Percentiles rank a stretch among this genome's conserved stretches.
Conservation (phyloP, 768 basidiomycete genomes). For the Trametes cinnabarina region DNA sequence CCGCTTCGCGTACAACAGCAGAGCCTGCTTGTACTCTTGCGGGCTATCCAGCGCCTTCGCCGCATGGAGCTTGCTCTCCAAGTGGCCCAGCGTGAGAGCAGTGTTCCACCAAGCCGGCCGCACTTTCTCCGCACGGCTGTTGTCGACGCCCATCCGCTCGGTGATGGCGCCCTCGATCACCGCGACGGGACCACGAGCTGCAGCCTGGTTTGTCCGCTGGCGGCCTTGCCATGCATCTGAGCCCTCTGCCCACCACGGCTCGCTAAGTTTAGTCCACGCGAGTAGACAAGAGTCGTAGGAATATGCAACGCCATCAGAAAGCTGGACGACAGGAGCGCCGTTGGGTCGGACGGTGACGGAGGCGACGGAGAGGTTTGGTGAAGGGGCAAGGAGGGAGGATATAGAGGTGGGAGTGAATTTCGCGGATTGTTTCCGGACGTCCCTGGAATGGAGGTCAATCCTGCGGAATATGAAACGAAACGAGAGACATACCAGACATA, state of each 20-base stretch:
- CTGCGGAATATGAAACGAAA: not conserved
- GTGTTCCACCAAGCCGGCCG: slow-evolving; percentile 79
- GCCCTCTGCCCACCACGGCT: slow-evolving; percentile 82
- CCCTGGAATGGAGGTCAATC: slow-evolving; percentile 44
- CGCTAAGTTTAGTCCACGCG: slow-evolving; percentile 73
- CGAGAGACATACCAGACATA: slow-evolving; percentile 61
- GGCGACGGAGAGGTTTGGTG: slow-evolving; percentile 59
- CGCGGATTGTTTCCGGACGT: slow-evolving; percentile 64
- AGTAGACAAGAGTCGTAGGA: slow-evolving; percentile 70
- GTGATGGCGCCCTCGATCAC: slow-evolving; percentile 33
- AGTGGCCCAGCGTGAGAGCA: slow-evolving; percentile 82
- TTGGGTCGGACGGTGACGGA: slow-evolving; percentile 72
- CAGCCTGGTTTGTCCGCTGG: slow-evolving; percentile 43
- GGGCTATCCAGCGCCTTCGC: slow-evolving; percentile 74
- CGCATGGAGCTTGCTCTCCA: slow-evolving; percentile 80
- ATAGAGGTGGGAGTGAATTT: slow-evolving; percentile 68
- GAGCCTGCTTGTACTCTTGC: slow-evolving; percentile 76
- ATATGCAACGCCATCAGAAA: slow-evolving; percentile 75
- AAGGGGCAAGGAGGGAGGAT: slow-evolving; percentile 51
- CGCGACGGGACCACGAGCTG: slow-evolving; percentile 52
- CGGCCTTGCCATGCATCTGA: slow-evolving; percentile 83
- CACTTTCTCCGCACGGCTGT: slow-evolving; percentile 35
- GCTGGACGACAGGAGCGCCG: slow-evolving; percentile 73
- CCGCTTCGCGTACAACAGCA: slow-evolving; percentile 77
- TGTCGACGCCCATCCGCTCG: slow-evolving; percentile 24